Conservation (phyloP, 164 flowering plant species). For the Protea cynaroides region DNA sequence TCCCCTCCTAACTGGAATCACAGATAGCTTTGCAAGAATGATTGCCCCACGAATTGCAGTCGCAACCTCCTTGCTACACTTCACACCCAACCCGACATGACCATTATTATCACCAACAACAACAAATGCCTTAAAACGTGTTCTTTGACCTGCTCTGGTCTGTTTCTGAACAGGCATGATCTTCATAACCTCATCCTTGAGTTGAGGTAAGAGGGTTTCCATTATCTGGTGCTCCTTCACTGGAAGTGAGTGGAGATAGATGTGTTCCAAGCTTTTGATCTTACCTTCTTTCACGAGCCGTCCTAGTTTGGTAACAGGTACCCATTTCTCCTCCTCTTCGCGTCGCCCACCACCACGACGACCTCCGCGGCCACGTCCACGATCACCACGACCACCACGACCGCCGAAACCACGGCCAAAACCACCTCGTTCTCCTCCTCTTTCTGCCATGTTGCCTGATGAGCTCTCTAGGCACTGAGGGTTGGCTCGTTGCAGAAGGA, state of each 20-base stretch:
- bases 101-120: conserved; percentile 77
- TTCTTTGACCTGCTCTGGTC: conserved; percentile 80
- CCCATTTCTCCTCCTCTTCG: conserved; percentile 68
- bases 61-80: conserved; percentile 80
- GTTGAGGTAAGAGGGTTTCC: conserved; percentile 39
- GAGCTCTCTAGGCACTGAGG: not conserved
- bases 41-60: conserved; percentile 77
- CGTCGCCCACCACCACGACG: conserved; percentile 43
- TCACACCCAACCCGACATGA: conserved; percentile 80
- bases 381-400: conserved; percentile 35
- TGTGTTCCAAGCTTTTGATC: conserved; percentile 52
- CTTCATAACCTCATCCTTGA: conserved; percentile 88
- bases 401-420: conserved; percentile 47
- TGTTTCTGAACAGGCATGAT: conserved; percentile 91
- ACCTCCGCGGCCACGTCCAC: conserved; percentile 43
- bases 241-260: conserved; percentile 72
- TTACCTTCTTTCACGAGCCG: conserved; percentile 55
- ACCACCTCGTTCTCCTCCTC: conserved; percentile 38
- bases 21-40: conserved; percentile 64
- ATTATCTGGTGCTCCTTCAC: conserved; percentile 72
- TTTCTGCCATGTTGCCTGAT: conserved; percentile 42
- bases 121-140: conserved; percentile 82
- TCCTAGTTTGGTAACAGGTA: conserved; percentile 77
- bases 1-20: conserved; percentile 76
- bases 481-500: not conserved